Evolutionary conservation across 164 flowering plant species (phyloP).

Genomic region (Cinnamomum chago): DNA sequence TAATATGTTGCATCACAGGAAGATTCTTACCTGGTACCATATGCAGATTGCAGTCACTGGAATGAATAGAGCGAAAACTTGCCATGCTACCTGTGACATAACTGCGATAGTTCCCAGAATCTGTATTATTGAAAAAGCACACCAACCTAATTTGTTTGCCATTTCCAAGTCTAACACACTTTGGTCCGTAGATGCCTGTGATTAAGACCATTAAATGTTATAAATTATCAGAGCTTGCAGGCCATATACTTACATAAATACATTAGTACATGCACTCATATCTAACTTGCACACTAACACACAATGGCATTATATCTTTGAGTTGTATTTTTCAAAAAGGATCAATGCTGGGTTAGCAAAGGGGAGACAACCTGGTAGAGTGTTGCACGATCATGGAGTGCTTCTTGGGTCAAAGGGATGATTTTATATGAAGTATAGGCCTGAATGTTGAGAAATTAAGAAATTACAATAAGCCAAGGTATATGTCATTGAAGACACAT

Average conservation of each 20-base stretch:
- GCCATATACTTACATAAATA: background rate
- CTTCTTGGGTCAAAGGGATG: too few species aligned
- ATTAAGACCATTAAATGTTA: conserved; percentile 4
- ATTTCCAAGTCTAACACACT: conserved; percentile 86
- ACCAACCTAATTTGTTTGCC: conserved; percentile 71
- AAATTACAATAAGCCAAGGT: too few species aligned
- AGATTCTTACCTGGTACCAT: conserved; percentile 77
- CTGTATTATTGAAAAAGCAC: conserved; percentile 85
- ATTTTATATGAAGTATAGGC: too few species aligned
- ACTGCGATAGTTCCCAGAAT: conserved; percentile 78
- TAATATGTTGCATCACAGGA: background rate
- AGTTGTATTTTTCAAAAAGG: too few species aligned
- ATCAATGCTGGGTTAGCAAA: too few species aligned
- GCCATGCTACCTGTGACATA: conserved; percentile 97
- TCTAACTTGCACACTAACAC: background rate
- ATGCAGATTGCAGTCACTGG: conserved; percentile 85
- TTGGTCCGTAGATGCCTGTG: conserved; percentile 90
- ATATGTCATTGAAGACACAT: too few species aligned
- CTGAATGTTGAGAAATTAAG: too few species aligned
- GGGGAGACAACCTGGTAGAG: too few species aligned
- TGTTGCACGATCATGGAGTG: too few species aligned
- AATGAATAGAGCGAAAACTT: conserved; percentile 78
- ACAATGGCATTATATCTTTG: too few species aligned
- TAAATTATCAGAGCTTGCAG: background rate
- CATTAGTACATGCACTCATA: background rate